Conservation (phyloP, 805 yeast species). For the Candida silvatica region DNA sequence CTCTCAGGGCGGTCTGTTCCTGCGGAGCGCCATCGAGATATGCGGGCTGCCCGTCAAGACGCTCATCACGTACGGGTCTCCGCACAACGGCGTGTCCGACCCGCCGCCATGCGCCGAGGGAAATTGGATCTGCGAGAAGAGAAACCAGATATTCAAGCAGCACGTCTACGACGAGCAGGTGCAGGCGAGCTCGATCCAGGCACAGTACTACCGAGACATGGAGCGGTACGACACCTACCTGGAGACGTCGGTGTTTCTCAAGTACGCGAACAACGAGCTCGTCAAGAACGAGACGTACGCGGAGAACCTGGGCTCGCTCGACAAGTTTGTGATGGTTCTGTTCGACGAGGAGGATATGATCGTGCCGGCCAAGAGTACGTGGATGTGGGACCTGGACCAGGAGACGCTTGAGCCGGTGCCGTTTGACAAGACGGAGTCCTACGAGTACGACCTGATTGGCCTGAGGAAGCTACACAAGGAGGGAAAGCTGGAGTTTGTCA, state of each 20-base stretch:
- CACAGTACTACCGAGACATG: slow-evolving; percentile 66
- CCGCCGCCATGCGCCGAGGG: slow-evolving; percentile 46
- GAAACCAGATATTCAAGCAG: slow-evolving; percentile 44
- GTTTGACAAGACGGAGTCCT: slow-evolving; percentile 41
- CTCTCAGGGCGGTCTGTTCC: slow-evolving; percentile 78
- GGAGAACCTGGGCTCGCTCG: slow-evolving; percentile 33
- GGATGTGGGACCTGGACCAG: slow-evolving; percentile 49
- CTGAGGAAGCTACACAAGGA: slow-evolving; percentile 36
- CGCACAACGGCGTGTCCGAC: slow-evolving; percentile 70
- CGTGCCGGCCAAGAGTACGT: slow-evolving; percentile 65
- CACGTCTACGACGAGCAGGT: slow-evolving; percentile 53
- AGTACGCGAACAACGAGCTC: slow-evolving; percentile 58
- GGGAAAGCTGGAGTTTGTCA: slow-evolving; percentile 37
- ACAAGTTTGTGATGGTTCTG: slow-evolving; percentile 48
- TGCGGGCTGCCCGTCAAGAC: slow-evolving; percentile 43
- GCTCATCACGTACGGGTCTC: slow-evolving; percentile 71
- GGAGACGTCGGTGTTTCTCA: slow-evolving; percentile 49
- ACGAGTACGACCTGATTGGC: slow-evolving; percentile 52
- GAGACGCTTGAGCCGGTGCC: slow-evolving; percentile 33
- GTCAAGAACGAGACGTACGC: slow-evolving; percentile 27
- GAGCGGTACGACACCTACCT: slow-evolving; percentile 44
- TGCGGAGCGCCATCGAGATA: slow-evolving; percentile 56
- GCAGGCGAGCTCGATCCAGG: slow-evolving; percentile 54
- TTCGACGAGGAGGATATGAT: slow-evolving; percentile 60
- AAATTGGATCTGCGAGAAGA: slow-evolving; percentile 52